Conservation (phyloP, 1,284 basidiomycete genomes). For the Macrocystidia cucumis region DNA sequence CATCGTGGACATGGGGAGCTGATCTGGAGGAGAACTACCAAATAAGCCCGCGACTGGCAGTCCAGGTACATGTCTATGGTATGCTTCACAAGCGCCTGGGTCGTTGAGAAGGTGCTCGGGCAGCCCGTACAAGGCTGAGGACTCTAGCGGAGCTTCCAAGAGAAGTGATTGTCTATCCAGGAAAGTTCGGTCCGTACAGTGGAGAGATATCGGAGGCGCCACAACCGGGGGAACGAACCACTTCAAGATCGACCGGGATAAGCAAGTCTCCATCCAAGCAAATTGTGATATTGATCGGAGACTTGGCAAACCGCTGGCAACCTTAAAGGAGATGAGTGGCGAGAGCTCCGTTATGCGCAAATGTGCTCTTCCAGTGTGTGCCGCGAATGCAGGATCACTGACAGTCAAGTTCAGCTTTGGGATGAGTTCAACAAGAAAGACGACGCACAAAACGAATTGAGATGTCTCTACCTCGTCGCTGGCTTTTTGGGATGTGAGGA, state of each 20-base stretch:
- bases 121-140: constrained; percentile 81
- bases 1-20: constrained; percentile 83
- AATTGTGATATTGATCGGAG: constrained; percentile 54
- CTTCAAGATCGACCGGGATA: constrained; percentile 73
- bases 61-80: constrained; percentile 49
- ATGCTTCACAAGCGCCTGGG: constrained; percentile 41
- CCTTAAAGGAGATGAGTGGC: constrained; percentile 28
- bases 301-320: constrained; percentile 40
- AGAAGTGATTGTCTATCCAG: constrained; percentile 62
- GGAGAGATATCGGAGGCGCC: constrained; percentile 76
- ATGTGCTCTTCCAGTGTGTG: constrained; percentile 24
- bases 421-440: too few relatives aligned
- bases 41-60: constrained; percentile 69
- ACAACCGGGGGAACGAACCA: constrained; percentile 82
- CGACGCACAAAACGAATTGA: too few relatives aligned
- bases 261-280: constrained; percentile 68
- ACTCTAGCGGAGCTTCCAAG: constrained; percentile 63
- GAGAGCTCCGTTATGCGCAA: constrained; percentile 21
- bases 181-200: constrained; percentile 76
- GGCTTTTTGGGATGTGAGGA: too few relatives aligned
- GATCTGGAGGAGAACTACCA: constrained; percentile 58
- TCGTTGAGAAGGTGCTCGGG: constrained; percentile 65
- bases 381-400: constrained; percentile 57
- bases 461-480: too few relatives aligned
- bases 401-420: constrained; percentile 9